Percentiles rank a stretch among this genome's conserved stretches.
phyloP scores from a whole-genome alignment of 2,329 filamentous ascomycete species.

The Fusarium protoensiforme region DNA sequence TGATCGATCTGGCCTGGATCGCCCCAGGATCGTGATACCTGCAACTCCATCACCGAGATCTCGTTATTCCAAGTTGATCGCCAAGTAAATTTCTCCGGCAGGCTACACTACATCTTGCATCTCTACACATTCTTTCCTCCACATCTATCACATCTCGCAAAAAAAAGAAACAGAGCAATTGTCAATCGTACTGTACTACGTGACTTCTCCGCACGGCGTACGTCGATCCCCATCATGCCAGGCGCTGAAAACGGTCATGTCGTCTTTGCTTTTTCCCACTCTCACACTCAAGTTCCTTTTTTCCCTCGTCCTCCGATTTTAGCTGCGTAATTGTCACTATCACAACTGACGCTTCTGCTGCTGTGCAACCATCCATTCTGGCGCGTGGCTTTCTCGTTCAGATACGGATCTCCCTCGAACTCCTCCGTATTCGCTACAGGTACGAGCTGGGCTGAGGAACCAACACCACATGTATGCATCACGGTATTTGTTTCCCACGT shows the following conservation, averaged over 20 bases:
- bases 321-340: constrained; percentile 11
- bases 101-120: neutral
- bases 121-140: constrained; percentile 17
- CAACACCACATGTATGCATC: neutral
- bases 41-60: neutral
- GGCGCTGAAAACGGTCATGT: constrained; percentile 2
- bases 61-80: neutral
- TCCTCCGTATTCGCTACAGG: neutral
- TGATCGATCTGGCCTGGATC: neutral
- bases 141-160: constrained; percentile 35
- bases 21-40: neutral
- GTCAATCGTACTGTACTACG: neutral
- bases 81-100: neutral
- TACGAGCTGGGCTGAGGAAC: neutral
- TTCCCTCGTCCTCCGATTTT: neutral
- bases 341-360: neutral
- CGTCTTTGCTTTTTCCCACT: neutral
- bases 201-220: neutral
- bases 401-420: neutral
- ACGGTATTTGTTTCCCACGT: neutral
- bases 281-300: neutral
- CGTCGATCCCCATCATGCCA: neutral
- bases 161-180: neutral
- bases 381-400: neutral
- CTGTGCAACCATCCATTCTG: neutral